phyloP scores from a whole-genome alignment of 495 filamentous ascomycete species.

The Sordaria brevicollis region DNA sequence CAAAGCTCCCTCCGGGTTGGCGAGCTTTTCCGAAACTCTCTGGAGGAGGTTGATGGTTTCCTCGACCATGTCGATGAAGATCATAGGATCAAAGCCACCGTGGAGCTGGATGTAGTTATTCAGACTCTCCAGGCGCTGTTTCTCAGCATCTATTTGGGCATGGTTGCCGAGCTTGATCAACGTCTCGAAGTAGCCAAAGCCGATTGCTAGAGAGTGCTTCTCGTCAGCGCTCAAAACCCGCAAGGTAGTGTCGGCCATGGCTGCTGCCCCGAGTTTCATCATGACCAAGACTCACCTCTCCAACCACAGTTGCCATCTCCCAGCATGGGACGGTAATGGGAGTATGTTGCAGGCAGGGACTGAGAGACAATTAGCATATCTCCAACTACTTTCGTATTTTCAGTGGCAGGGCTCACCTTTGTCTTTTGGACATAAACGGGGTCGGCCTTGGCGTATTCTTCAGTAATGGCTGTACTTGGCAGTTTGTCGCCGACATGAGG shows the following conservation, averaged over 20 bases:
- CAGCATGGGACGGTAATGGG: conserved; percentile 75
- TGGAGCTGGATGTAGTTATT: conserved; percentile 54
- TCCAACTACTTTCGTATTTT: neutral
- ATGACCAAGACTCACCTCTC: conserved; percentile 59
- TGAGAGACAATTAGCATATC: conserved; percentile 26
- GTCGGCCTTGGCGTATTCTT: conserved; percentile 88
- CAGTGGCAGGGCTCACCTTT: conserved; percentile 44
- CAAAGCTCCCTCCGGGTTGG: conserved; percentile 45
- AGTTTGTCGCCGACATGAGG: conserved; percentile 71
- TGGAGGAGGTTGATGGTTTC: conserved; percentile 58
- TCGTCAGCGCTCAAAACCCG: conserved; percentile 1
- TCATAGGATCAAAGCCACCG: conserved; percentile 52
- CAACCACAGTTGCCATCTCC: conserved; percentile 97
- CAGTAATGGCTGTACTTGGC: conserved; percentile 65
- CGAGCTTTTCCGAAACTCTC: conserved; percentile 44
- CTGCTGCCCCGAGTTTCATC: neutral
- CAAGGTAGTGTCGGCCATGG: neutral
- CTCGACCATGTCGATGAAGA: conserved; percentile 78
- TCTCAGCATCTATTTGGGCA: conserved; percentile 55
- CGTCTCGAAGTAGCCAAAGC: conserved; percentile 85
- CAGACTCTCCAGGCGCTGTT: conserved; percentile 58
- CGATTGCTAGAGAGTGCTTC: conserved; percentile 53
- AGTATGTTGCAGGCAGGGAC: conserved; percentile 75
- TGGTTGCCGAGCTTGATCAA: conserved; percentile 57
- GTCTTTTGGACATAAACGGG: conserved; percentile 78